Conservation (phyloP, 192 early-diverging fungal genomes). For the Kappamyces sp. region DNA sequence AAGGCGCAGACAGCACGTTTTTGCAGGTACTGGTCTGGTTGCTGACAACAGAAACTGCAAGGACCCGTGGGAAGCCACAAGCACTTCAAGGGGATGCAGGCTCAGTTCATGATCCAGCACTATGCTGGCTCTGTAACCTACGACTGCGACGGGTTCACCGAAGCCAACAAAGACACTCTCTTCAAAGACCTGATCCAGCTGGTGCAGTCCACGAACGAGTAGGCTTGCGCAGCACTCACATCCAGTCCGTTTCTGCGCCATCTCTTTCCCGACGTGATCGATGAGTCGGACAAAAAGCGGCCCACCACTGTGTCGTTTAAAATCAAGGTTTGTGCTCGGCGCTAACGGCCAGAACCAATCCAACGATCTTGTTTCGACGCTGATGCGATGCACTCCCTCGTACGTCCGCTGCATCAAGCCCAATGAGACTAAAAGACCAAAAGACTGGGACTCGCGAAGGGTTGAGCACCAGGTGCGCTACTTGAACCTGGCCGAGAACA, state of each 20-base stretch:
- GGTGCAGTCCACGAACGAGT: conserved; percentile 64
- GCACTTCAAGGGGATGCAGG: conserved; percentile 51
- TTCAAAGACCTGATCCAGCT: conserved; percentile 87
- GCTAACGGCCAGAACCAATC: conserved; percentile 29
- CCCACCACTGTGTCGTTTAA: conserved; percentile 96
- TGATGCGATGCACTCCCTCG: conserved; percentile 92
- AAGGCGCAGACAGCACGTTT: conserved; percentile 51
- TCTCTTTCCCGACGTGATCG: conserved; percentile 89
- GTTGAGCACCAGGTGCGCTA: conserved; percentile 97
- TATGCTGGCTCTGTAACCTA: conserved; percentile 97
- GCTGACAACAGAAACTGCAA: conserved; percentile 34
- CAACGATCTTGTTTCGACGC: conserved; percentile 81
- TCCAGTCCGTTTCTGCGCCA: conserved; percentile 65
- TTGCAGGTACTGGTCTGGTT: conserved; percentile 28
- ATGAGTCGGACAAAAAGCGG: conserved; percentile 85
- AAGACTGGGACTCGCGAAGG: conserved; percentile 83
- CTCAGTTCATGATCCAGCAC: conserved; percentile 76
- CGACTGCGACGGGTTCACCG: conserved; percentile 85
- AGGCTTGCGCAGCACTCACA: conserved; percentile 5
- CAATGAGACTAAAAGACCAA: conserved; percentile 87
- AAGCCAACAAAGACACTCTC: conserved; percentile 96
- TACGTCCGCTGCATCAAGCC: conserved; percentile 98
- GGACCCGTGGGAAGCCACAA: conserved; percentile 43
- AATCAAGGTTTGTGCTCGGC: conserved; percentile 73
- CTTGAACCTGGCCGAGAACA: conserved; percentile 93